Percentiles rank a stretch among this genome's conserved stretches.
Conservation (phyloP, 192 early-diverging fungal species). For the Paraglomus brasilianum region DNA sequence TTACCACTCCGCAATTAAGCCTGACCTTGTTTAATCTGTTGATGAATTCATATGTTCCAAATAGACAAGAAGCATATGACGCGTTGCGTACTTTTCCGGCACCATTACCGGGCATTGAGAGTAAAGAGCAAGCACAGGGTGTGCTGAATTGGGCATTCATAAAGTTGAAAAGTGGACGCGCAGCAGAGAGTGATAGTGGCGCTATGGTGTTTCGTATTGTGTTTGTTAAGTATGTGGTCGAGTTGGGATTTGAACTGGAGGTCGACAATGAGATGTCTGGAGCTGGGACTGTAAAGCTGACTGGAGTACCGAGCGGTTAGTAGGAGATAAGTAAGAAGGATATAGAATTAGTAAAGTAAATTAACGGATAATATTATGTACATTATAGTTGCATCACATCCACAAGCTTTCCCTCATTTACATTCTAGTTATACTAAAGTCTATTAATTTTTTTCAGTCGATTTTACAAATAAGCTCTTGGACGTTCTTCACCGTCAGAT, state of each 20-base stretch:
- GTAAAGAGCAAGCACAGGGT: slow-evolving; percentile 43
- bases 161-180: slow-evolving; percentile 63
- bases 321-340: background rate
- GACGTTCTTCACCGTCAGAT: slow-evolving; percentile 51
- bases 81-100: slow-evolving; percentile 69
- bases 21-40: slow-evolving; percentile 60
- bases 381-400: background rate
- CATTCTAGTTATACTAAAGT: background rate
- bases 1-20: slow-evolving; percentile 43
- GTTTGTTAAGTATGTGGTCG: slow-evolving; percentile 74
- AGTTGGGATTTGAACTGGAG: slow-evolving; percentile 45
- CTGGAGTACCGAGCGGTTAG: slow-evolving; percentile 23
- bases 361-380: background rate
- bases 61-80: slow-evolving; percentile 67
- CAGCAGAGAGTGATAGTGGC: slow-evolving; percentile 81
- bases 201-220: slow-evolving; percentile 76
- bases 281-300: slow-evolving; percentile 30
- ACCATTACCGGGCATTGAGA: slow-evolving; percentile 57
- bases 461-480: slow-evolving; percentile 54
- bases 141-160: slow-evolving; percentile 62
- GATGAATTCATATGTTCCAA: slow-evolving; percentile 73
- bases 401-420: background rate
- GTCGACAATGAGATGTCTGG: slow-evolving; percentile 19
- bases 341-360: slow-evolving; percentile 1
- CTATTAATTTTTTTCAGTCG: slow-evolving; percentile 34